Evolutionary conservation across 2,329 filamentous ascomycete genomes (phyloP), one percentile per base, ranked within the genome.

Genomic region (Ophiostoma pallidulum): DNA sequence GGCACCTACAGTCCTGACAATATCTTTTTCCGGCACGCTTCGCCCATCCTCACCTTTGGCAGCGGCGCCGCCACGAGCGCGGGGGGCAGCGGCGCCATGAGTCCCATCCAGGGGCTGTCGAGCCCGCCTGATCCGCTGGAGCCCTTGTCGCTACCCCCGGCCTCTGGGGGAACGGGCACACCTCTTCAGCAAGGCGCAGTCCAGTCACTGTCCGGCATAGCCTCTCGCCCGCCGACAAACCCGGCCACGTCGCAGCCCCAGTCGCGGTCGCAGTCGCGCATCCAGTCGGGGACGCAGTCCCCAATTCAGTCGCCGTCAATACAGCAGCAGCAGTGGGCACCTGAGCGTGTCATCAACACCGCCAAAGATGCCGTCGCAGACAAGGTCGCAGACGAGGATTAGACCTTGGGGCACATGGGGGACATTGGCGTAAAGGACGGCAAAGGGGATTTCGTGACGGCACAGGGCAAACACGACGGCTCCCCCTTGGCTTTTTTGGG

Each of bases 1-100:
- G 50, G 44, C 26, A 47, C 41, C 45, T 48, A 32, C 48, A 55
- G 51, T 20, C 52, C 50, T 8, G 53, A 54, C 37, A 52, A 49
- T n/a, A 38, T 55, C 24, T 52, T 53, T 19, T 73, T 77, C 12
- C 73, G 77, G 42, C 80, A 89, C 44, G 77, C 94, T 13, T 85
- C 87, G 2, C 77, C 77, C 43, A 89, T 84, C 2, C 86, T 89
- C 1, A 82, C 94, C 53, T 82, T 92, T 58, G 77, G 82, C 54
- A 87, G 90, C 37, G 84, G 85, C 0, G 78, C 84, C 4, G 47
- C 51, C 32, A 52, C 51, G 26, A 60, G 60, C 42, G 57, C 62
- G 16, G 57, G 67, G 20, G 65, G 69, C 48, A 75, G 66, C 24
- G 66, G 63, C 1, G 58, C 60, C 13, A 56, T 65, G 14, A 61